phyloP scores from a whole-genome alignment of 2,329 filamentous ascomycete species.

The Trichoderma sp. region DNA sequence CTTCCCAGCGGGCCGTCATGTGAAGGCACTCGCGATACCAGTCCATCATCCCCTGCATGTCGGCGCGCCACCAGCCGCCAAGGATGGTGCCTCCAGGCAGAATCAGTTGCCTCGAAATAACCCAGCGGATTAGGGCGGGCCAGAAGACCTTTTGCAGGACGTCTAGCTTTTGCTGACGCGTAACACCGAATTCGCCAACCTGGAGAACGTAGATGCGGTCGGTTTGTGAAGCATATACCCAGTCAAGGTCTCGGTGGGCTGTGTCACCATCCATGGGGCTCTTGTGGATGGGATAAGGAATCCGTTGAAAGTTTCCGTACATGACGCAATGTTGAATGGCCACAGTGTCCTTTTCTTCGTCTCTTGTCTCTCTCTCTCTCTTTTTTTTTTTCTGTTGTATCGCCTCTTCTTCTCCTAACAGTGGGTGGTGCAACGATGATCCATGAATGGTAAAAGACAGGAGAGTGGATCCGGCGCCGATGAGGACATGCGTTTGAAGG shows the following conservation, averaged over 20 bases:
- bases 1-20: conserved; percentile 21
- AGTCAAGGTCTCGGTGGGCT: conserved; percentile 25
- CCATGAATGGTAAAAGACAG: neutral
- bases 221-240: conserved; percentile 23
- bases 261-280: conserved; percentile 26
- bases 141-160: conserved; percentile 28
- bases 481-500: neutral
- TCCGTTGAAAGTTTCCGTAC: conserved; percentile 18
- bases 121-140: conserved; percentile 28
- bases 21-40: conserved; percentile 30
- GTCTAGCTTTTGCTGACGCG: conserved; percentile 22
- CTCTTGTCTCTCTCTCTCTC: neutral
- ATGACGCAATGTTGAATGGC: neutral
- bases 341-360: neutral
- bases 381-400: neutral
- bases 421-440: neutral
- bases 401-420: neutral
- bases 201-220: conserved; percentile 23
- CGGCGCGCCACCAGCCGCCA: conserved; percentile 27
- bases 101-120: conserved; percentile 24
- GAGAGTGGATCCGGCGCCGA: neutral
- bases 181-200: conserved; percentile 20
- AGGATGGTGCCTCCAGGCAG: conserved; percentile 24
- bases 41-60: conserved; percentile 29
- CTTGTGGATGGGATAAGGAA: conserved; percentile 26